These are phyloP conservation scores for Ascochyta viciae-villosae DNA, from an alignment of 2,329 filamentous ascomycete species.

Conservation along the genomic window DNA sequence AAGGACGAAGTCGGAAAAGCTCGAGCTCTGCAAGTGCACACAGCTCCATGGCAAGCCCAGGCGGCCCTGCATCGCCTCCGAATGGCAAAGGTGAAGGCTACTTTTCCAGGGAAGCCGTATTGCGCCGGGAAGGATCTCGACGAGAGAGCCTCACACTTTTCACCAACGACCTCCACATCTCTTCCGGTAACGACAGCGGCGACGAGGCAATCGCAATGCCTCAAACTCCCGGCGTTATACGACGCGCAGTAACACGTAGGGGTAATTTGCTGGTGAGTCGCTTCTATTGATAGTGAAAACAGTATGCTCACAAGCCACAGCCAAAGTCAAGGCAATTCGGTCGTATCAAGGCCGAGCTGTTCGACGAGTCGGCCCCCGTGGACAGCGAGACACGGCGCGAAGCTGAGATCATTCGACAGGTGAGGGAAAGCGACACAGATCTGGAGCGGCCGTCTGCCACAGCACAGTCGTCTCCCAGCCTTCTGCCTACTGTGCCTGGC, in stretches of 20 bases:
- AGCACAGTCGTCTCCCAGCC: conserved; percentile 71
- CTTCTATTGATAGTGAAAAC: too few species aligned
- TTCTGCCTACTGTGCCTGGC: conserved; percentile 65
- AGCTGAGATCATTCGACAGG: conserved; percentile 93
- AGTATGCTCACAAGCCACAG: conserved; percentile 54
- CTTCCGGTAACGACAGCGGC: conserved; percentile 78
- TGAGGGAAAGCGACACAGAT: conserved; percentile 84
- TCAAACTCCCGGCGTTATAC: conserved; percentile 75
- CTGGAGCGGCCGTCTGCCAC: conserved; percentile 61
- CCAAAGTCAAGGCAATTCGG: conserved; percentile 97
- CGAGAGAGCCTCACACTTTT: conserved; percentile 91
- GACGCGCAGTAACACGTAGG: conserved; percentile 81
- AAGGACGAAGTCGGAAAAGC: conserved; percentile 68
- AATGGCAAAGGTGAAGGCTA: conserved; percentile 61
- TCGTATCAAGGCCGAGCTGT: conserved; percentile 85
- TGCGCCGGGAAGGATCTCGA: conserved; percentile 63
- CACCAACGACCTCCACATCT: conserved; percentile 85
- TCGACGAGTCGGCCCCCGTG: conserved; percentile 85
- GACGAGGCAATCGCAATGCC: conserved; percentile 64
- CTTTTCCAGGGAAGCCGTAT: conserved; percentile 60
- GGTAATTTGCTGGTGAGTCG: conserved; percentile 82
- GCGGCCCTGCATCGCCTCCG: conserved; percentile 80
- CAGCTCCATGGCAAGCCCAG: conserved; percentile 71
- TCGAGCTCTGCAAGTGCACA: conserved; percentile 74
- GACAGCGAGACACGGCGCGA: conserved; percentile 90